A percentile compares a stretch with the other conserved stretches of the same genome.
These are phyloP conservation scores for Tolypocladium guangdongense DNA, from an alignment of 2,329 filamentous ascomycete species.

Conservation along the genomic window DNA sequence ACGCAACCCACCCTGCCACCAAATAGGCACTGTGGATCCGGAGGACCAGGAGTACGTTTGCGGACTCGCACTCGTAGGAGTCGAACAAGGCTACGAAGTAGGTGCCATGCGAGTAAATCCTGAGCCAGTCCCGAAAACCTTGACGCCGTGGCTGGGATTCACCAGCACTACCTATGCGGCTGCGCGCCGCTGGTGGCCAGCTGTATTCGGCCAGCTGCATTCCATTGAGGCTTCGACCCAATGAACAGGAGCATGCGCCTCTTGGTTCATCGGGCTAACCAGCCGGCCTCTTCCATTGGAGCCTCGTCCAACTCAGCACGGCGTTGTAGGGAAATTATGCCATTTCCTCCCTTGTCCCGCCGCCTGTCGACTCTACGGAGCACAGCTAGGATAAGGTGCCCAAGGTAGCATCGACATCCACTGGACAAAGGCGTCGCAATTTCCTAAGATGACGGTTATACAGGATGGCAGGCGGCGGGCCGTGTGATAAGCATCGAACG, in stretches of 20 bases:
- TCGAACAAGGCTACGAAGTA: not conserved
- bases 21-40: not conserved
- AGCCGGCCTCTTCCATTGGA: not conserved
- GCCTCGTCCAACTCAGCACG: not conserved
- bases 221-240: not conserved
- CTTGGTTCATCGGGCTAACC: not conserved
- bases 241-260: not conserved
- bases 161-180: no score
- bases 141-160: no score
- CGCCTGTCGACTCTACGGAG: not conserved
- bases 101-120: not conserved
- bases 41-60: not conserved
- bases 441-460: conserved; percentile 2
- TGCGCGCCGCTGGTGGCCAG: no score
- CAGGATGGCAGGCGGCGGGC: not conserved
- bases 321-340: not conserved
- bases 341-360: not conserved
- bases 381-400: no score
- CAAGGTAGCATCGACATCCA: not conserved
- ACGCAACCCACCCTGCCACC: not conserved
- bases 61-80: not conserved
- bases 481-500: not conserved
- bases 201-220: no score
- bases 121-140: not conserved
- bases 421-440: not conserved